Evolutionary conservation across 1,284 basidiomycete species (phyloP), one percentile per base, ranked within the genome.

Genomic region (Ceratobasidium sp.): DNA sequence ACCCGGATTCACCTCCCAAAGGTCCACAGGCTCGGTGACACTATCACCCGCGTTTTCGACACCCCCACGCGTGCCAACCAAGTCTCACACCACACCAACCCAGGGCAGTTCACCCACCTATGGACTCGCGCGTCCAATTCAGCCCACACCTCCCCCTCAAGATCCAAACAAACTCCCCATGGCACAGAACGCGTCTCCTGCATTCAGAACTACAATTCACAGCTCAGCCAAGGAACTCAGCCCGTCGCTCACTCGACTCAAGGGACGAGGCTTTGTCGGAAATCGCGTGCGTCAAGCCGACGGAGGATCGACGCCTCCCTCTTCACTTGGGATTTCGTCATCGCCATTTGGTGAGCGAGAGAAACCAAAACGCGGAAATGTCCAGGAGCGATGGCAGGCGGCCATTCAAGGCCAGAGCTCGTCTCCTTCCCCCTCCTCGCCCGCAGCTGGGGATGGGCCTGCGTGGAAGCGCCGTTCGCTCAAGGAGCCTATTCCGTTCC

Each of bases 191-290:
- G 77, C 83, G 20, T 86, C 88, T 7, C 84, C 86, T 3, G 86
- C 84, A 2, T 91, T 90, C 74, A 78, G 87, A 84, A 55, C 45
- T 55, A 80, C 83, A 0, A 80, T 53, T 13, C 62, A 67, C 31
- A 35, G 85, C 1, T 74, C 82, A 3, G 76, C 81, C 56, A 92
- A 92, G 75, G 90, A 91, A 60, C 84, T 85, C 3, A 91, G 90
- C 1, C 91, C 91, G 1, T 91, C 89, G 75, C 84, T 93, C 31
- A 92, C 89, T 72, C 80, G 90, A 69, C 78, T 93, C n/a, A 86
- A 92, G 74, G 91, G 91, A 6, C 86, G 91, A 49, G 91, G 91
- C 1, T 92, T 93, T 74, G 91, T 93, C 6, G 87, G 90, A 77
- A 90, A 84, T 73, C 86, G 91, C 80, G 87, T 93, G 34, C 50